Evolutionary conservation across 2,329 filamentous ascomycete species (phyloP).

Genomic region (Rachicladosporium sp.): DNA sequence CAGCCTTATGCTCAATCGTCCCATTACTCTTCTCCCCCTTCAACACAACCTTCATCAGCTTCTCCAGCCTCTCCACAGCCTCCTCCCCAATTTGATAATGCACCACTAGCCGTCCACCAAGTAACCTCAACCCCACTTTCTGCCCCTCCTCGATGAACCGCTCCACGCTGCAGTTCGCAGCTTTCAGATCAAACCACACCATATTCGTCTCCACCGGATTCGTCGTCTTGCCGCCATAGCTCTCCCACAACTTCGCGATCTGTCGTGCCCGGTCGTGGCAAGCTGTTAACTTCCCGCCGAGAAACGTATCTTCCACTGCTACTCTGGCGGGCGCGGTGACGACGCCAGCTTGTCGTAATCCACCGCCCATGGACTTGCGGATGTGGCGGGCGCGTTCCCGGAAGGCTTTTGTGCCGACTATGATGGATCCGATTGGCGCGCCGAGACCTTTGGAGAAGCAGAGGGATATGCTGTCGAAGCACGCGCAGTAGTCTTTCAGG

Average conservation of each 20-base stretch:
- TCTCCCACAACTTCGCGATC: constrained; percentile 54
- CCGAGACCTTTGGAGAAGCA: constrained; percentile 77
- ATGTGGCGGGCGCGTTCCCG: constrained; percentile 62
- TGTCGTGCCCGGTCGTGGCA: constrained; percentile 52
- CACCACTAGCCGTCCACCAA: constrained; percentile 50
- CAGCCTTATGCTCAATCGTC: constrained; percentile 12
- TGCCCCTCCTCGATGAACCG: constrained; percentile 44
- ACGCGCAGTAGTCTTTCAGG: constrained; percentile 52
- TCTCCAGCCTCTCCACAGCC: constrained; percentile 45
- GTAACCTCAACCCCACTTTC: constrained; percentile 45
- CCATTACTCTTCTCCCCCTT: constrained; percentile 16
- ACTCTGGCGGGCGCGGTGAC: constrained; percentile 63
- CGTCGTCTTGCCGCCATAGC: constrained; percentile 55
- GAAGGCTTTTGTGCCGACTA: constrained; percentile 47
- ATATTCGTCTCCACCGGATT: constrained; percentile 80
- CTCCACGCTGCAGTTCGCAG: constrained; percentile 41
- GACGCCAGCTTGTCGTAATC: constrained; percentile 63
- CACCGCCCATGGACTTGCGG: constrained; percentile 70
- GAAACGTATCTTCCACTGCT: constrained; percentile 68
- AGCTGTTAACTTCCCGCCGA: constrained; percentile 48
- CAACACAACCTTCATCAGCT: constrained; percentile 37
- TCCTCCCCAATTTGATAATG: constrained; percentile 63
- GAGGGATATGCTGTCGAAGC: constrained; percentile 63
- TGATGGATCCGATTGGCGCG: constrained; percentile 65
- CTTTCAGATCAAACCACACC: constrained; percentile 68